Evolutionary conservation across 2,329 filamentous ascomycete species (phyloP).

Genomic region (Ophiostoma montium): DNA sequence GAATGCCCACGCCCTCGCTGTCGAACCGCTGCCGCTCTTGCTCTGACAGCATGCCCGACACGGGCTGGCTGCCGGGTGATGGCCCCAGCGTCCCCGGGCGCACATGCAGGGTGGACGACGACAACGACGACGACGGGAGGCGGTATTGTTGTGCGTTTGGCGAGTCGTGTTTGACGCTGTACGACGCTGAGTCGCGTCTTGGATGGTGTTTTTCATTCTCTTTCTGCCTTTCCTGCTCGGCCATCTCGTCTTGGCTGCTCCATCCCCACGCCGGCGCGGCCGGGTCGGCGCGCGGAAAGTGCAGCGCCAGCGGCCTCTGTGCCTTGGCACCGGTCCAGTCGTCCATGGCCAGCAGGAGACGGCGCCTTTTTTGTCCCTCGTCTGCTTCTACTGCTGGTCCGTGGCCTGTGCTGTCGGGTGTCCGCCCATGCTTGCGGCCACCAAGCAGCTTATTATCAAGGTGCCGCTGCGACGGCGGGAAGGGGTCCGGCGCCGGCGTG

Average conservation of each 20-base stretch:
- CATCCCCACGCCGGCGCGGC: constrained; percentile 10
- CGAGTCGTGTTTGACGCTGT: background rate
- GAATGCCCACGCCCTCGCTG: background rate
- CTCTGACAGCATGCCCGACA: background rate
- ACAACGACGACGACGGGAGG: background rate
- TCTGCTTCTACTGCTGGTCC: background rate
- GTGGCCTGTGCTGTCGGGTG: too few relatives aligned
- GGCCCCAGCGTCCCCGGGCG: background rate
- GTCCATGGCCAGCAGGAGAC: constrained; percentile 8
- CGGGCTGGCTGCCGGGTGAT: background rate
- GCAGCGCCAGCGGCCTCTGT: constrained; percentile 4
- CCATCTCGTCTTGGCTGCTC: background rate
- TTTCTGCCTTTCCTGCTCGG: too few relatives aligned
- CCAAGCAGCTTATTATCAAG: background rate
- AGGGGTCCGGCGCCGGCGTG: background rate
- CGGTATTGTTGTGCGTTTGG: background rate
- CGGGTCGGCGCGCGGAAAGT: background rate
- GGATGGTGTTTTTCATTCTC: background rate
- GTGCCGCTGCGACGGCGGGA: background rate
- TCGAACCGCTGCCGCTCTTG: constrained; percentile 1
- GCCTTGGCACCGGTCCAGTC: constrained; percentile 12
- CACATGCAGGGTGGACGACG: background rate
- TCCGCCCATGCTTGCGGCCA: background rate
- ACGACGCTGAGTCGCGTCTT: background rate
- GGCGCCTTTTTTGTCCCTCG: background rate